Base-by-base conservation (phyloP, 2,329 filamentous ascomycete genomes). In the Pseudogymnoascus sp. region DNA sequence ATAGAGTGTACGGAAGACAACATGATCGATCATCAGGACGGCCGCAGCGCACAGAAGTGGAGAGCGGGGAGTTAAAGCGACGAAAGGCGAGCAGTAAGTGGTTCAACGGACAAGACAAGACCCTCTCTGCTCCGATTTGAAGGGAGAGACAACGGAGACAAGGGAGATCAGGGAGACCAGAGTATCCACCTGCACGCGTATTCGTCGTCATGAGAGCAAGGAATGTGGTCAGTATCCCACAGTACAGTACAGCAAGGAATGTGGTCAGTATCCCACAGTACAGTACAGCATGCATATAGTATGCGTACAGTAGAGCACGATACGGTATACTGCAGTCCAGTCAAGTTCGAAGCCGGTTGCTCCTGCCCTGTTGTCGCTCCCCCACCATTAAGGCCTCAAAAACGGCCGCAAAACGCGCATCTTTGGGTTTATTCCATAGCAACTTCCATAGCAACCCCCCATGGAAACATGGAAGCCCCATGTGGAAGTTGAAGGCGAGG, bases 1-100 rank as follows among this genome's bases (percentile, higher is more conserved):
- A n/a, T n/a, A n/a, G n/a, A n/a, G n/a, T n/a, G n/a, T n/a, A 15
- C 15, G 27, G 42, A 13, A 18, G 15, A 42, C 39, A 48, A 25
- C 42, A 48, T 48, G 42, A 48, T 29, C 42, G 42, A 48, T 48
- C 42, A 48, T 48, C 42, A 48, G 42, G 42, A 48, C 42, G 25
- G 25, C 15, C 25, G 42, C 42, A 48, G 42, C 42, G 42, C 42
- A 29, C 42, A 13, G 8, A 4, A 48, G 42, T 48, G 42, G 42
- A 48, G 25, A 29, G 13, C 1, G 39, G 18, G 40, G 25, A 48
- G 42, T 29, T 29, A 29, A 29, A 13, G 42, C 13, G 5, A n/a
- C n/a, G n/a, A n/a, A n/a, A n/a, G n/a, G n/a, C n/a, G 42, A 8
- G 42, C 13, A n/a, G 25, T 48, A 2, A 48, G 42, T 48, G 42